Percentiles rank a stretch among this genome's conserved stretches.
phyloP scores from a whole-genome alignment of 1,284 basidiomycete species.

The Limonomyces culmigenus region DNA sequence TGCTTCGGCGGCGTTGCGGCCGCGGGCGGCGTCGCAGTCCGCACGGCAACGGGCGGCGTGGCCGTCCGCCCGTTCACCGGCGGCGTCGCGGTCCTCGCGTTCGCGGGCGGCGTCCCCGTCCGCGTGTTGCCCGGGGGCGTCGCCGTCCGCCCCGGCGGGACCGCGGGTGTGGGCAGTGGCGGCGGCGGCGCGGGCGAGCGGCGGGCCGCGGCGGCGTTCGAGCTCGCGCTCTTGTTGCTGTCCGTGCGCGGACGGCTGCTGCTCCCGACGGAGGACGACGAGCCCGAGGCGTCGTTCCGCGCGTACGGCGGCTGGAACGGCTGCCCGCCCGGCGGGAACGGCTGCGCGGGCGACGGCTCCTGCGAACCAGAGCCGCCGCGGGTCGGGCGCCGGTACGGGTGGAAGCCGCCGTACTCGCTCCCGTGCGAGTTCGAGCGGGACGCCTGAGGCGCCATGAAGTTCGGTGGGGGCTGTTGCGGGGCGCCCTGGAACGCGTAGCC shows the following conservation, averaged over 20 bases:
- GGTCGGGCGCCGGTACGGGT: constrained; percentile 63
- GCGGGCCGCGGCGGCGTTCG: too few relatives aligned
- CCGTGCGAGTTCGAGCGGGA: too few relatives aligned
- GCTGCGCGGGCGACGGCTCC: constrained; percentile 13
- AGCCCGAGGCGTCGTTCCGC: constrained; percentile 57
- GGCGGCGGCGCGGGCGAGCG: constrained; percentile 3
- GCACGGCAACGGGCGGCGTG: constrained; percentile 5
- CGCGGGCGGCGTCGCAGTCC: constrained; percentile 5
- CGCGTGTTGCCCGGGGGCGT: constrained; percentile 15
- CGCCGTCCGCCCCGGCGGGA: constrained; percentile 8
- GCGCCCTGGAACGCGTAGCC: too few relatives aligned
- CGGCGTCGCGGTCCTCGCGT: constrained; percentile 10
- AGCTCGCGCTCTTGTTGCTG: constrained; percentile 22
- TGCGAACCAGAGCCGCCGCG: constrained; percentile 21
- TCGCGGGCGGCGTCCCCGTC: constrained; percentile 11
- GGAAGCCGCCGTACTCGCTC: constrained; percentile 50
- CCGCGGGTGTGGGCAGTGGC: constrained; percentile 14
- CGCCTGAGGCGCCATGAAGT: too few relatives aligned
- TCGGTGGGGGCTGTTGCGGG: too few relatives aligned
- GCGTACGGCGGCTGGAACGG: constrained; percentile 48
- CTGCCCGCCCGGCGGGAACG: constrained; percentile 1
- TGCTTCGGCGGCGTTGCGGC: constrained; percentile 9
- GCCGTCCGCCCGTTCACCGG: constrained; percentile 4
- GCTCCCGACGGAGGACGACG: constrained; percentile 49
- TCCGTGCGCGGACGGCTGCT: constrained; percentile 39